Base-by-base conservation (phyloP, 1,139 yeast genomes). In the Debaryomyces fabryi region DNA sequence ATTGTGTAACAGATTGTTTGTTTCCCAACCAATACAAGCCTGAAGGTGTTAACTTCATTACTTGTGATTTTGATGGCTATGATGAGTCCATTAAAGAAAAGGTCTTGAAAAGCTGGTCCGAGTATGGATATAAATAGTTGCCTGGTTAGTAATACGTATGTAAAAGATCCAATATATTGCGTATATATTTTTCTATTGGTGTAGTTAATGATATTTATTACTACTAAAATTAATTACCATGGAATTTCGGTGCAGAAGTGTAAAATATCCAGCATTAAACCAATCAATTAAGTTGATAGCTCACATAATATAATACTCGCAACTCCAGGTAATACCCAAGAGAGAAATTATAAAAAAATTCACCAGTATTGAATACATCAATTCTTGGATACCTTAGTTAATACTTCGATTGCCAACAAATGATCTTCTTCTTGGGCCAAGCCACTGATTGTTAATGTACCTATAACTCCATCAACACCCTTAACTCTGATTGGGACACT, bases 391-490 rank as follows among this genome's bases (percentile, higher is more conserved):
- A 8, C 18, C 27, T 32, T 27, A 33, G 40, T 15, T 44, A 50
- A 62, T 50, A 56, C 58, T 58, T 54, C 61, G 44, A 68, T 50
- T n/a, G 69, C 79, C 46, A 76, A 60, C 43, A 64, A 63, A 55
- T 78, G 82, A 57, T 78, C 83, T 46, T 76, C 69, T 30, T 69
- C 70, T 52, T 77, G 80, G 3, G 74, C 71, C 54, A 83, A 73
- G 0, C 88, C 88, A 60, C 85, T 79, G 34, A 83, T 74, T n/a
- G 85, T 81, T 42, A 82, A 68, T 2, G 82, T 77, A 1, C 79
- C 89, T 34, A 81, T 69, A 24, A 81, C 67, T 18, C 75, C 73
- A 53, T 76, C 83, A 35, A 68, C 60, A 24, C 71, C 70, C 10
- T 64, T 62, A 15, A 81, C 68, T 44, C 76, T 71, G 43, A 83